Percentiles rank a stretch among this genome's conserved stretches.
Conservation (phyloP, 1,284 basidiomycete species). For the Ganoderma resinaceum region DNA sequence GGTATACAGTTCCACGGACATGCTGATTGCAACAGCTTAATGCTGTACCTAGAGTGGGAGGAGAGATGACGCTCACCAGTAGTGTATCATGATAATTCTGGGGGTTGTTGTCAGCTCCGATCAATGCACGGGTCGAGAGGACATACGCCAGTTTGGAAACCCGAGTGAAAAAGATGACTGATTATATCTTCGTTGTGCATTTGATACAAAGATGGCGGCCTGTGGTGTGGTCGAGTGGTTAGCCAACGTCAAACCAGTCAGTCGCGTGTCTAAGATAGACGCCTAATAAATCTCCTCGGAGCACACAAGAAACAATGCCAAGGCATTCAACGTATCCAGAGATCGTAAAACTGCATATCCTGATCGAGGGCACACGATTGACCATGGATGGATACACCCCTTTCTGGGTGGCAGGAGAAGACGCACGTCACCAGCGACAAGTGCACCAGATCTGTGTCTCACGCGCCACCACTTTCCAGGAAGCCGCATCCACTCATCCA, state of each 20-base stretch:
- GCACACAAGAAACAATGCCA: neutral
- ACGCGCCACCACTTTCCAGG: conserved; percentile 10
- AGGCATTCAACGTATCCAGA: neutral
- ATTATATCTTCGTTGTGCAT: conserved; percentile 75
- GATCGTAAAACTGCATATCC: neutral
- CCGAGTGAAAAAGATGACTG: conserved; percentile 76
- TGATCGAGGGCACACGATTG: too few relatives aligned
- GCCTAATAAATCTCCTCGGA: neutral
- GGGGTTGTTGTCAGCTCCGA: conserved; percentile 17
- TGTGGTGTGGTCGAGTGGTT: conserved; percentile 30
- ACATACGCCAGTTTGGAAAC: conserved; percentile 81
- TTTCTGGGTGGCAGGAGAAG: conserved; percentile 4
- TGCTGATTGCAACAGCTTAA: conserved; percentile 52
- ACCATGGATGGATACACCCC: neutral
- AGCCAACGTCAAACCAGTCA: conserved; percentile 16
- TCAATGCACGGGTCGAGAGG: conserved; percentile 15
- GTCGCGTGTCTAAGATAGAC: neutral
- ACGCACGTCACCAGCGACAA: conserved; percentile 6
- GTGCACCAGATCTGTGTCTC: conserved; percentile 8
- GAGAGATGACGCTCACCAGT: conserved; percentile 55
- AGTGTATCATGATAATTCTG: conserved; percentile 85
- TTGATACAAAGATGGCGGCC: conserved; percentile 51
- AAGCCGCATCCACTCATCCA: neutral
- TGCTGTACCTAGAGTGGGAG: conserved; percentile 11
- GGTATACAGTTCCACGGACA: conserved; percentile 76